Conservation (phyloP, 169 alveolate genomes). For the Plasmodium falciparum region DNA sequence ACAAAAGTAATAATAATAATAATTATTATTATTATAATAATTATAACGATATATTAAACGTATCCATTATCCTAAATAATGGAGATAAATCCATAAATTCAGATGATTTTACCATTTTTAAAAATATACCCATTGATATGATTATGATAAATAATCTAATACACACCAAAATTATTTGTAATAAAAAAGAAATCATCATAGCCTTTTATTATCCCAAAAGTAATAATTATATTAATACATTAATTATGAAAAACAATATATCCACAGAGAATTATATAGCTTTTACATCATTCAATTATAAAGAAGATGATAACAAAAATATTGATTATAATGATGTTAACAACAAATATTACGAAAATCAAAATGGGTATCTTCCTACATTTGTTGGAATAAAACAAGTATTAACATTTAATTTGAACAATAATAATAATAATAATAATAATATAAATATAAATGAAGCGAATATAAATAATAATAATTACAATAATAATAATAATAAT, state of each 20-base stretch:
- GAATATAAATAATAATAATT: not conserved
- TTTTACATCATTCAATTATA: slow-evolving; percentile 48
- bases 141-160: slow-evolving; percentile 7
- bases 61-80: slow-evolving; percentile 34
- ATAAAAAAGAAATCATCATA: slow-evolving; percentile 24
- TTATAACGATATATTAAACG: slow-evolving; percentile 2
- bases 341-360: not conserved
- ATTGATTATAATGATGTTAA: not conserved
- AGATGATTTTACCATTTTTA: slow-evolving; percentile 1
- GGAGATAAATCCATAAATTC: slow-evolving; percentile 10
- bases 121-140: not conserved
- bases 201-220: slow-evolving; percentile 11
- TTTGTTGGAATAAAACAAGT: slow-evolving; percentile 60
- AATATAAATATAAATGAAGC: not conserved
- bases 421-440: not conserved
- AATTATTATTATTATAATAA: no score
- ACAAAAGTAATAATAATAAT: no score
- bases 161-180: slow-evolving; percentile 12
- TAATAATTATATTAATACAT: slow-evolving; percentile 18
- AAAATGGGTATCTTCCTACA: slow-evolving; percentile 33
- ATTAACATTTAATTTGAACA: not conserved
- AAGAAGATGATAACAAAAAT: slow-evolving; percentile 17
- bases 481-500: not conserved
- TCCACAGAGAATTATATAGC: slow-evolving; percentile 57
- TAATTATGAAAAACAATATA: slow-evolving; percentile 31